Evolutionary conservation across 1,284 basidiomycete species (phyloP).

Genomic region (Leccinum pachyderme): DNA sequence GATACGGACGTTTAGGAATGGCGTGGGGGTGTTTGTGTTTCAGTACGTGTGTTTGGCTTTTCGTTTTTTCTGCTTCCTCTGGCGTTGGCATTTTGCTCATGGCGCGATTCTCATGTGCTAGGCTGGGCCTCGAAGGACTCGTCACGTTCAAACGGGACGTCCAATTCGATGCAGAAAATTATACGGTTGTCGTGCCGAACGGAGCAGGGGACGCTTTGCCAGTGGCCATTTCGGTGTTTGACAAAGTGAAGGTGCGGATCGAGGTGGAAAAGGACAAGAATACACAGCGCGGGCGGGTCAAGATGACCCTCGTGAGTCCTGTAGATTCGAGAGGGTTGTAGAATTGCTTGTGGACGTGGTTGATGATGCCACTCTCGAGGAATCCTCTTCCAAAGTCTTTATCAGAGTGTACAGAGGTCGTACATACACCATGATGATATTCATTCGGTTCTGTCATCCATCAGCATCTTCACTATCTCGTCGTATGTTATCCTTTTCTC

Average conservation of each 20-base stretch:
- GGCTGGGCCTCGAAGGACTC: background rate
- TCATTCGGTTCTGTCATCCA: constrained; percentile 13
- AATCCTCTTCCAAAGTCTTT: no score
- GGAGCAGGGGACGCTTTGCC: constrained; percentile 26
- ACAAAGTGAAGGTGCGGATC: constrained; percentile 88
- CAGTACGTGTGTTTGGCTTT: constrained; percentile 55
- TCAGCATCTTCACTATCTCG: constrained; percentile 30
- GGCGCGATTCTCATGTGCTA: background rate
- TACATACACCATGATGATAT: background rate
- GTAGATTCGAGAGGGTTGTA: constrained; percentile 46
- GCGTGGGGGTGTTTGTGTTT: constrained; percentile 92
- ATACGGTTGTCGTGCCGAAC: constrained; percentile 72
- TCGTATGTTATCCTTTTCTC: constrained; percentile 36
- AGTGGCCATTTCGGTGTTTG: constrained; percentile 81
- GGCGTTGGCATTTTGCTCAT: constrained; percentile 49
- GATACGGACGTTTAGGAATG: constrained; percentile 93
- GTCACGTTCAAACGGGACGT: constrained; percentile 84
- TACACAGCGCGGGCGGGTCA: constrained; percentile 90
- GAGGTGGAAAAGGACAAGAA: constrained; percentile 88
- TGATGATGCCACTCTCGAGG: no score
- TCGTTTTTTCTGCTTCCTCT: background rate
- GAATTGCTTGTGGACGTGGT: background rate
- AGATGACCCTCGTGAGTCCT: constrained; percentile 79
- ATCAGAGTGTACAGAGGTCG: no score
- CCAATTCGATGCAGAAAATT: constrained; percentile 90